Evolutionary conservation across 495 filamentous ascomycete species (phyloP), one percentile per base, ranked within the genome.

Genomic region (Neurospora sp.): DNA sequence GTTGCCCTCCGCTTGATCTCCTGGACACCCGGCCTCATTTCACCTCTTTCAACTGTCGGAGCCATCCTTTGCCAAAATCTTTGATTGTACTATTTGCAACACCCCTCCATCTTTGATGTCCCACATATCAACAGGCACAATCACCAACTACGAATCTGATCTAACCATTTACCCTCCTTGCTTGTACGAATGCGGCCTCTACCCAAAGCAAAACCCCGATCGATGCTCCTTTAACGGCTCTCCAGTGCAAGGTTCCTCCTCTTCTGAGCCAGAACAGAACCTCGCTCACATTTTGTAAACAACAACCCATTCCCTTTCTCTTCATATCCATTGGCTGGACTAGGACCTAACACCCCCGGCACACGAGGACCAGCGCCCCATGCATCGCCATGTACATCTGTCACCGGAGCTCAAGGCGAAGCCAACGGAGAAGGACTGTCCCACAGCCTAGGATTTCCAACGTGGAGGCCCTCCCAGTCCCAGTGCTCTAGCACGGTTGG

Each of bases 371-470:
- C 54, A 37, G 54, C 27, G 23, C 6, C 6, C 5, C 27, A 66
- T 31, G 12, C 27, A 66, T 37, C 54, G 54, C 14, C 54, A 66
- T 37, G 27, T 27, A 35, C 14, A 66, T 18, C 27, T 35, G 54
- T 14, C 54, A 35, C 54, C 54, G 7, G 12, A 35, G 54, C 27
- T 66, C 27, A 66, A 35, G 27, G 54, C 27, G 54, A 66, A 37
- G 54, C 54, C 27, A 35, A 66, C 23, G 41, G 70, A 38, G 20
- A 38, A 20, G 59, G 46, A 9, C 46, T 69, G 8, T 35, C 70
- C 78, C 78, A 81, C 10, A 74, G 70, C 37, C 69, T 72, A 16
- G 79, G 78, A 16, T 75, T 41, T n/a, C 75, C 78, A 23, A 79
- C 72, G n/a, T 73, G 72, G 3, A 79, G 77, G 1, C 23, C 42